A percentile compares a stretch with the other conserved stretches of the same genome.
Evolutionary conservation across 352 stramenopile genomes (phyloP).

Genomic region (Phytophthora palmivora): DNA sequence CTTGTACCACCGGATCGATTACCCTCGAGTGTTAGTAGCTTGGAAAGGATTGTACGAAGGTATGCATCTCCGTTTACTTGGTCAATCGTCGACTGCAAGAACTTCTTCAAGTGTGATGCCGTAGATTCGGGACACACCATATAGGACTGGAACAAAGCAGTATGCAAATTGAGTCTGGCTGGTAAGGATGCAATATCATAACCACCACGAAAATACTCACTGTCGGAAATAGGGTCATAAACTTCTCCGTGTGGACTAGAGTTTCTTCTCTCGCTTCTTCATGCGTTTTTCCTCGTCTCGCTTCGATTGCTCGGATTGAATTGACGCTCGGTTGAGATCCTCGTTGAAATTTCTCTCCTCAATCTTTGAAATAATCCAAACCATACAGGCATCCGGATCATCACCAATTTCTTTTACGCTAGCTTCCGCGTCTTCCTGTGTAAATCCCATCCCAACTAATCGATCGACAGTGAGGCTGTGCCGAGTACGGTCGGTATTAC

Average conservation of each 20-base stretch:
- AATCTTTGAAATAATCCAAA: constrained; percentile 81
- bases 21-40: constrained; percentile 71
- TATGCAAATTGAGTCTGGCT: constrained; percentile 1
- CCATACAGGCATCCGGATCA: constrained; percentile 75
- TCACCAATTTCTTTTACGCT: constrained; percentile 65
- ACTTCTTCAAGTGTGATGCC: constrained; percentile 46
- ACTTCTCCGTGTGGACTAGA: constrained; percentile 55
- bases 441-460: constrained; percentile 72
- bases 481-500: constrained; percentile 35
- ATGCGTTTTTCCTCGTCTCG: constrained; percentile 61
- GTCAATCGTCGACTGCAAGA: constrained; percentile 62
- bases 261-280: constrained; percentile 68
- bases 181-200: neutral
- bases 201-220: constrained; percentile 36
- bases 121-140: constrained; percentile 51
- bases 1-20: constrained; percentile 83
- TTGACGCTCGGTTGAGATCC: constrained; percentile 79
- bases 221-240: constrained; percentile 71
- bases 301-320: constrained; percentile 78
- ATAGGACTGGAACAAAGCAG: constrained; percentile 52
- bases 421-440: constrained; percentile 61
- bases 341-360: constrained; percentile 76
- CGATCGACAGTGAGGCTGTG: constrained; percentile 67
- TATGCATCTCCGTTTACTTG: constrained; percentile 46
- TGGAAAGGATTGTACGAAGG: constrained; percentile 61